Base-by-base conservation (phyloP, 23 red algal species). In the Gracilaria vermiculophylla region DNA sequence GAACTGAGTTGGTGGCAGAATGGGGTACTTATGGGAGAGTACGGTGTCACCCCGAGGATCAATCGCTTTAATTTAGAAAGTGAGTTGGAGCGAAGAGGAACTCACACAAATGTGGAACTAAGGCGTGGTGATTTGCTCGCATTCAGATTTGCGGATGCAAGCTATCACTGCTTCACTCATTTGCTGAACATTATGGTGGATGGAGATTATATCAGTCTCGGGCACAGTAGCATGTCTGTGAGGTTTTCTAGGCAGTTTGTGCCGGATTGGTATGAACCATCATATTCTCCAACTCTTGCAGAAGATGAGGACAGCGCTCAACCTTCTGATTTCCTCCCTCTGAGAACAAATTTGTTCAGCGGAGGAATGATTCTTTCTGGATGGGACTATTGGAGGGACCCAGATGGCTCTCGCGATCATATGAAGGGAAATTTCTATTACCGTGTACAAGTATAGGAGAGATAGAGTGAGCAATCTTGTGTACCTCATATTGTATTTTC, bases 101-200 rank as follows among this genome's bases (percentile, higher is more conserved):
- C 47, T 69, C 81, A 85, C 29, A 51, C 62, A 7, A 31, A 52
- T 5, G 43, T 85, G 25, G 81, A 69, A 23, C 62, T 85, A 11
- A 52, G 64, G 39, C 47, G 45, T 13, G 62, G 62, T 35, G 81
- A 85, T 29, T 53, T 71, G 21, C 47, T 85, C 23, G 81, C 81
- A 16, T 85, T 85, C 48, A 62, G 81, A 20, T 69, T 85, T 40
- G 48, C 39, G 15, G 64, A 85, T 50, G 81, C 61, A 51, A 85
- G 81, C 72, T 85, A 85, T 28, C 81, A 85, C 21, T 85, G 81
- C 41, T 85, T 69, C 35, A 85, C 60, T 33, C 81, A 85, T 39
- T 24, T 65, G 21, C 57, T 62, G 41, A 53, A 52, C 29, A 23
- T 85, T 50, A 12, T 31, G 20, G 81, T 85, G 10, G 64, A 85